These are phyloP conservation scores for Wickerhamiella cacticola DNA, from an alignment of 805 yeast genomes.

Conservation along the genomic window DNA sequence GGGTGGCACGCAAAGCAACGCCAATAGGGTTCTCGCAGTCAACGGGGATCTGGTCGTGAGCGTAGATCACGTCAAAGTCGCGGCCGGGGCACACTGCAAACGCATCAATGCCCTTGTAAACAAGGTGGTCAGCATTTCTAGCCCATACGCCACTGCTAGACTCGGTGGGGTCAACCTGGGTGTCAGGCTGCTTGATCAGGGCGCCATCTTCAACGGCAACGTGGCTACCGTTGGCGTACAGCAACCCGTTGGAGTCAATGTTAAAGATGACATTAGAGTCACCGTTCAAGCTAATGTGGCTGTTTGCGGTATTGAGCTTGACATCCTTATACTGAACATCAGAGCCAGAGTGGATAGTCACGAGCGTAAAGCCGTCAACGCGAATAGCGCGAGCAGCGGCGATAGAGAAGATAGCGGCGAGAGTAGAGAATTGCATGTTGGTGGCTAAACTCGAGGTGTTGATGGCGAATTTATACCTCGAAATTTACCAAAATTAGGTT, in stretches of 20 bases:
- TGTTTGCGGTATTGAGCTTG: constrained; percentile 4
- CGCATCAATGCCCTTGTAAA: not conserved
- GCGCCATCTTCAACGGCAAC: not conserved
- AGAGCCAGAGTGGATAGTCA: constrained; percentile 8
- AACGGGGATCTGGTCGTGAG: not conserved
- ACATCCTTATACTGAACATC: not conserved
- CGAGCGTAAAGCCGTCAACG: not conserved
- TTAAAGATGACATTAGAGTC: not conserved
- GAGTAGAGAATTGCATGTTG: constrained; percentile 2
- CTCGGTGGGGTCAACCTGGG: not conserved
- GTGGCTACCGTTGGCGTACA: constrained; percentile 1
- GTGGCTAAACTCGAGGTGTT: no score
- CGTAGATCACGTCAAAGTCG: not conserved
- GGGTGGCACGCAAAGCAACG: no score
- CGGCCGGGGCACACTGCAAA: not conserved
- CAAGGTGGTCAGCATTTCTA: not conserved
- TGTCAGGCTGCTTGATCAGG: not conserved
- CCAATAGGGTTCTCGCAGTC: not conserved
- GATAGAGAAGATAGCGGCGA: not conserved
- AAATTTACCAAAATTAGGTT: no score
- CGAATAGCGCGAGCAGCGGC: not conserved
- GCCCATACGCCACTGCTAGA: not conserved
- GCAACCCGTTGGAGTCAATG: not conserved
- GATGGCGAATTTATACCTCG: no score
- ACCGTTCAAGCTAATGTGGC: constrained; percentile 2